These are phyloP conservation scores for Suillus decipiens DNA, from an alignment of 768 basidiomycete species.

Conservation along the genomic window DNA sequence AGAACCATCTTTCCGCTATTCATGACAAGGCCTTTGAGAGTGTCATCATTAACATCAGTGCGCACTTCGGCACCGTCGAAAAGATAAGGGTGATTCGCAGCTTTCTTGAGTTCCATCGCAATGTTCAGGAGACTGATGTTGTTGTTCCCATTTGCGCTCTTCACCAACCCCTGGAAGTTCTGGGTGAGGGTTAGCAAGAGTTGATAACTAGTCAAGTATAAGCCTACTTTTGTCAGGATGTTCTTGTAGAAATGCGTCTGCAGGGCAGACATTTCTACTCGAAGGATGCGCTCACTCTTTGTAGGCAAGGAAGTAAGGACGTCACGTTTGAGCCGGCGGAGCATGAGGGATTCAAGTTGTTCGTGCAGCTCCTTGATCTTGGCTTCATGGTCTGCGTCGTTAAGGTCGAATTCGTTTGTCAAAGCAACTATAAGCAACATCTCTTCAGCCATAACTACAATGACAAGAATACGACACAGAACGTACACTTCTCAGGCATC, in stretches of 20 bases:
- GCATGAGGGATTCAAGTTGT: conserved; percentile 93
- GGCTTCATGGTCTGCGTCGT: conserved; percentile 86
- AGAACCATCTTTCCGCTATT: conserved; percentile 98
- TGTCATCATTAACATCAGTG: conserved; percentile 70
- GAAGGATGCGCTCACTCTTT: conserved; percentile 96
- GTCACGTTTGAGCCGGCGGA: conserved; percentile 92
- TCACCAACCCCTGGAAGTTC: conserved; percentile 93
- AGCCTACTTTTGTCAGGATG: conserved; percentile 82
- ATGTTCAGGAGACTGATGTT: conserved; percentile 97
- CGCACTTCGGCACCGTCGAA: conserved; percentile 91
- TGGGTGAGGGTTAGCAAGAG: conserved; percentile 31
- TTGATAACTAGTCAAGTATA: neutral
- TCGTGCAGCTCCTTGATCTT: conserved; percentile 96
- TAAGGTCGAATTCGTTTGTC: conserved; percentile 93
- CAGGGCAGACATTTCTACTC: conserved; percentile 95
- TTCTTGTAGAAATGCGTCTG: conserved; percentile 99
- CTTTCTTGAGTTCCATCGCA: conserved; percentile 99
- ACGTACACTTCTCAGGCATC: conserved; percentile 95
- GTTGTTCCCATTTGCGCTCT: conserved; percentile 84
- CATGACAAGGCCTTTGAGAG: conserved; percentile 95
- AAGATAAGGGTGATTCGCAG: conserved; percentile 95
- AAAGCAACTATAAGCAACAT: conserved; percentile 64
- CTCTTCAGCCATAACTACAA: conserved; percentile 13
- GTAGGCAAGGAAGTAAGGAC: conserved; percentile 95
- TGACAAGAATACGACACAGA: neutral